Evolutionary conservation across 495 filamentous ascomycete genomes (phyloP), one percentile per base, ranked within the genome.

Genomic region (Hypomontagnella monticulosa): DNA sequence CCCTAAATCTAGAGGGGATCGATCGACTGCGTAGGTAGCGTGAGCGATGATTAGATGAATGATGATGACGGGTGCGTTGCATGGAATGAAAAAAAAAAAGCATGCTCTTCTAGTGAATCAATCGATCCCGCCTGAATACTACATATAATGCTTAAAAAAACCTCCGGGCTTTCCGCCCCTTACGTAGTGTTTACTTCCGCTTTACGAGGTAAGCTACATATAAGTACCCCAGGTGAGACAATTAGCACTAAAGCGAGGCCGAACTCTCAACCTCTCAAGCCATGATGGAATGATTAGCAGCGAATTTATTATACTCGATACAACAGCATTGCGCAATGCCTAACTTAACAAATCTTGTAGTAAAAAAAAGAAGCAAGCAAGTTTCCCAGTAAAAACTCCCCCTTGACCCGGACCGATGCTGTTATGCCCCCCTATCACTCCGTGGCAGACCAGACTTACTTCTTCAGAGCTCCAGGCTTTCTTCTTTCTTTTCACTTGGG

Each of bases 391-490:
- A 49, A 58, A 65, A 65, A 47, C 54, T 47, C 61, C 49, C 41
- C 14, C 19, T 10, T 44, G 33, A 55, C 44, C 4, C 27, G 15
- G 30, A 54, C 12, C 47, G 19, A 64, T 58, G 61, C 61, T 27
- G 23, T 27, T 27, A 64, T 41, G 40, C 51, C 61, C 47, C 12
- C 53, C 38, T n/a, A 33, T 44, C 57, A 57, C 53, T 36, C 49
- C 33, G 43, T 46, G 27, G 32, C 27, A 50, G 34, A 9, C 33
- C 30, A 66, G 57, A 55, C 63, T 57, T n/a, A n/a, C n/a, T n/a
- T n/a, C n/a, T n/a, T 57, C 30, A 55, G 42, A 61, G 64, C 64
- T 41, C 57, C 64, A 57, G 64, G 64, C 65, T 46, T 54, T 10
- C 12, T 27, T 51, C 10, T 34, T 32, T 15, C 30, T 47, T 38